phyloP scores from a whole-genome alignment of 805 yeast genomes.

The Pichia thaimueangensis region DNA sequence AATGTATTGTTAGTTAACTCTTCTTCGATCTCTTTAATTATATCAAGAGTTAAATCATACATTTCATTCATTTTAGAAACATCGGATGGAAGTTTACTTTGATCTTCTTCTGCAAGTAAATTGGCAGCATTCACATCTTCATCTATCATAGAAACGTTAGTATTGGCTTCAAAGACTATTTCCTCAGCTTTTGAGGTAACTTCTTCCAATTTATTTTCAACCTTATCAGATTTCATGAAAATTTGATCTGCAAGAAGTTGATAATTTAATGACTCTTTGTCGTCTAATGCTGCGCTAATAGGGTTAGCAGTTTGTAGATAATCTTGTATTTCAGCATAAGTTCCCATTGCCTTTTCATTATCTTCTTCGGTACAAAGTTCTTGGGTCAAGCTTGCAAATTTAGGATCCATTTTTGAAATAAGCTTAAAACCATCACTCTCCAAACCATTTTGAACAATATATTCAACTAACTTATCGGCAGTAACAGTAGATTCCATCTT shows the following conservation, averaged over 20 bases:
- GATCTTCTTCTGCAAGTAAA: constrained; percentile 20
- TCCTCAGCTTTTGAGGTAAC: neutral
- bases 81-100: constrained; percentile 17
- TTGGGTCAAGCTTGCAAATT: constrained; percentile 16
- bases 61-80: constrained; percentile 22
- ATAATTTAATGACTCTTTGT: constrained; percentile 20
- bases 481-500: constrained; percentile 18
- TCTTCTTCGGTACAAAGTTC: constrained; percentile 10
- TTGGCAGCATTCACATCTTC: constrained; percentile 10
- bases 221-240: constrained; percentile 4
- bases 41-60: constrained; percentile 26
- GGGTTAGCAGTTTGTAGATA: constrained; percentile 17
- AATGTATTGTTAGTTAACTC: constrained; percentile 24
- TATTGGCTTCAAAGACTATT: neutral
- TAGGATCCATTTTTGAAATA: constrained; percentile 20
- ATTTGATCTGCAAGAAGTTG: constrained; percentile 14
- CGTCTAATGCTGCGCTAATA: constrained; percentile 20
- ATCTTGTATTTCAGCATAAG: constrained; percentile 17
- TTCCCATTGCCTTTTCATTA: constrained; percentile 15
- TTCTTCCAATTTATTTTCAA: neutral
- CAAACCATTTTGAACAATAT: constrained; percentile 18
- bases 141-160: neutral
- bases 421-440: constrained; percentile 23
- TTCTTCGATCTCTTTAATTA: constrained; percentile 24
- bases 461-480: constrained; percentile 21